Evolutionary conservation across 345 rosid species (phyloP), one percentile per base, ranked within the genome.

Genomic region (Acer campestre): DNA sequence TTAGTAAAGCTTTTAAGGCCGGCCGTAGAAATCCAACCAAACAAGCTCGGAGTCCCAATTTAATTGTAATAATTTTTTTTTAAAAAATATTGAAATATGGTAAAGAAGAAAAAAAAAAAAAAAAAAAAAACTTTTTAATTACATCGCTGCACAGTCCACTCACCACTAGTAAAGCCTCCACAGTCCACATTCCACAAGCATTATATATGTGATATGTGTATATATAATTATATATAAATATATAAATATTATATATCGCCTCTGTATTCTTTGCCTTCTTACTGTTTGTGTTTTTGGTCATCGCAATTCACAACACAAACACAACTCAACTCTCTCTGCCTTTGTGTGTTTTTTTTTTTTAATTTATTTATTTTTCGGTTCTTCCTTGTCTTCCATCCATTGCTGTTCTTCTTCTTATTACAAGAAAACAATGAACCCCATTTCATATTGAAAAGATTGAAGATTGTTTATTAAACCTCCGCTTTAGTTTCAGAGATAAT

Each of bases 201-300:
- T 13, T 12, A 53, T 18, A 13, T n/a, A 56, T 35, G 38, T 4
- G 38, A 35, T 31, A 31, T 35, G 38, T 35, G 38, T 35, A 35
- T 4, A 35, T 4, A 35, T 4, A 35, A 35, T 35, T 35, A 35
- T 31, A 31, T 31, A 31, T 31, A 31, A 31, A 31, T 31, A 31
- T 31, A 3, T 31, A 31, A 31, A 31, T 31, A 4, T 35, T 35
- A 35, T 35, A 35, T 35, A 35, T 70, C 74, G 29, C 74, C 64
- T 71, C 75, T 29, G 18, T 63, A 20, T 58, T 35, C 51, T 71
- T 46, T 46, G 27, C 63, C 58, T 68, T 48, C 38, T 48, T 59
- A 48, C 40, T 22, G 72, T 48, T 68, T 69, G 63, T 20, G 63
- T 59, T 59, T 20, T 71, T 20, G 44, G 61, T 38, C 51, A 29